Percentiles rank a stretch among this genome's conserved stretches.
phyloP scores from a whole-genome alignment of 176 grass and related monocot species.

The Urochloa ruziziensis region DNA sequence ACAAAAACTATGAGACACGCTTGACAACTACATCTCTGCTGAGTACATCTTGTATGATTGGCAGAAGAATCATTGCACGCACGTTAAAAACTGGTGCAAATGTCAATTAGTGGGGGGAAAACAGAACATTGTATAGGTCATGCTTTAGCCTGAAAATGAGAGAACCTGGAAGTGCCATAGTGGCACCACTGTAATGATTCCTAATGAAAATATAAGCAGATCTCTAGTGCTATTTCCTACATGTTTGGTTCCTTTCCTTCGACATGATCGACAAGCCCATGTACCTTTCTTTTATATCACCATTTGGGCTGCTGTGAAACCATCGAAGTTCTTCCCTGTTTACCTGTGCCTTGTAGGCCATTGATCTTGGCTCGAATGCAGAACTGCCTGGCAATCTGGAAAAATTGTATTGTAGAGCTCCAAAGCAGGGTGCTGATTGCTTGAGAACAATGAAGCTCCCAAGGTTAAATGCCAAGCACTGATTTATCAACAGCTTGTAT shows the following conservation, averaged over 20 bases:
- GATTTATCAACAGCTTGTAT: background rate
- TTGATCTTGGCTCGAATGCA: background rate
- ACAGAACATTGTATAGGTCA: background rate
- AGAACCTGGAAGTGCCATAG: conserved; percentile 20
- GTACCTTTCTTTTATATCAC: background rate
- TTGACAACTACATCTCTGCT: conserved; percentile 23
- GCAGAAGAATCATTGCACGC: conserved; percentile 41
- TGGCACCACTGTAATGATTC: background rate
- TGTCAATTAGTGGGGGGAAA: background rate
- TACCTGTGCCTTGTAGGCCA: background rate
- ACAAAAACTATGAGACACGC: conserved; percentile 19
- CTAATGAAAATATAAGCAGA: conserved; percentile 17
- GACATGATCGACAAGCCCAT: background rate
- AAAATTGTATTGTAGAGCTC: background rate
- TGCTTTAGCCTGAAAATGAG: conserved; percentile 33
- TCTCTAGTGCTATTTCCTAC: background rate
- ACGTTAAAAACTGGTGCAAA: conserved; percentile 23
- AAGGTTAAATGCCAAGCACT: background rate
- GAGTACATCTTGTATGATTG: conserved; percentile 25
- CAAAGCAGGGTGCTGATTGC: background rate
- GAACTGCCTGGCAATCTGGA: background rate
- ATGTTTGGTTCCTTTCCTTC: conserved; percentile 7
- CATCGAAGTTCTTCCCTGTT: conserved; percentile 32
- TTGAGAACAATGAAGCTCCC: conserved; percentile 14
- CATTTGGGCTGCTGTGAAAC: conserved; percentile 15